phyloP scores from a whole-genome alignment of 106 monocot species.

The Hemerocallis citrina region DNA sequence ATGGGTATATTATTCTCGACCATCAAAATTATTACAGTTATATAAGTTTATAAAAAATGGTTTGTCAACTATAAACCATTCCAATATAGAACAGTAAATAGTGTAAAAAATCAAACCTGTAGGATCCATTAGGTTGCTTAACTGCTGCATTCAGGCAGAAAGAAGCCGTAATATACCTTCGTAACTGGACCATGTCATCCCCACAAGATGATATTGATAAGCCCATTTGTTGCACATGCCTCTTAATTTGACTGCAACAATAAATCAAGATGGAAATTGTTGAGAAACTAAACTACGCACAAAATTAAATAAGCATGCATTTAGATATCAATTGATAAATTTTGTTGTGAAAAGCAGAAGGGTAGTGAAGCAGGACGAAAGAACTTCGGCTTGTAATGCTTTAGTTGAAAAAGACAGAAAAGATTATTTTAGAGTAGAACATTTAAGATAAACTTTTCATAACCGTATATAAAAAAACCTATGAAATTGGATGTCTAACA shows the following conservation, averaged over 20 bases:
- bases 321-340: too few species aligned
- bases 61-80: too few species aligned
- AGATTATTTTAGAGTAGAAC: too few species aligned
- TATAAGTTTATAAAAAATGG: too few species aligned
- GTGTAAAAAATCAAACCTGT: constrained; percentile 41
- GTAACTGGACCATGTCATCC: constrained; percentile 77
- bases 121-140: constrained; percentile 83
- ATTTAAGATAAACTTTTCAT: too few species aligned
- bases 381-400: too few species aligned
- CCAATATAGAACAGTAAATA: neutral
- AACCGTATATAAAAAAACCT: too few species aligned
- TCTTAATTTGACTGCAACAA: constrained; percentile 63
- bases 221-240: constrained; percentile 73
- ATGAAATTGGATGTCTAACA: too few species aligned
- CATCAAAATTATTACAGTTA: too few species aligned
- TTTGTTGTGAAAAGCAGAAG: too few species aligned
- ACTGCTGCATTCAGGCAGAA: constrained; percentile 93
- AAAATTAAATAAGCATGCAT: neutral
- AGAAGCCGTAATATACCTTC: constrained; percentile 73
- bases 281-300: neutral
- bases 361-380: too few species aligned
- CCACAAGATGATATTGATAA: constrained; percentile 63
- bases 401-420: too few species aligned
- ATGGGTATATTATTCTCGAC: neutral
- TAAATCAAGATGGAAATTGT: constrained; percentile 2